Evolutionary conservation across 2,329 filamentous ascomycete species (phyloP).

Genomic region (Camillea tinctor): DNA sequence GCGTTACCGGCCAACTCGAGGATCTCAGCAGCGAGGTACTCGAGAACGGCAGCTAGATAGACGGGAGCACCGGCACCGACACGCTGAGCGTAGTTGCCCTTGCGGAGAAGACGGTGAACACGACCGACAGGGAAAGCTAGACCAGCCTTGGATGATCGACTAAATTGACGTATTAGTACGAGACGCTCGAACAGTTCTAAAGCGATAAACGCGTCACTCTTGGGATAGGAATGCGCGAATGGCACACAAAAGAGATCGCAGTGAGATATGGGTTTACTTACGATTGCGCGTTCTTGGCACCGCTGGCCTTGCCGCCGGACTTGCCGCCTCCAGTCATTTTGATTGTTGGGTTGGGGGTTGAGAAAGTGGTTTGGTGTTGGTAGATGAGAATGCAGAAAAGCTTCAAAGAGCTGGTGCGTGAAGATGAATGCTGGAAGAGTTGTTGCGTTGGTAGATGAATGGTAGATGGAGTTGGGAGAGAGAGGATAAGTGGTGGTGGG

Average conservation of each 20-base stretch:
- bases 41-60: constrained; percentile 94
- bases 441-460: too few species aligned
- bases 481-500: constrained; percentile 34
- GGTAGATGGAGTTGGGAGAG: constrained; percentile 36
- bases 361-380: constrained; percentile 19
- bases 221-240: background rate
- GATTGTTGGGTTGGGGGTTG: constrained; percentile 44
- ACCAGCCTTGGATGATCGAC: constrained; percentile 98
- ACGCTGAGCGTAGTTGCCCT: constrained; percentile 99
- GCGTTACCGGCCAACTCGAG: constrained; percentile 98
- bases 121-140: constrained; percentile 98
- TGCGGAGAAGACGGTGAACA: constrained; percentile 98
- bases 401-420: constrained; percentile 22
- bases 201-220: constrained; percentile 41
- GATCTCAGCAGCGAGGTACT: constrained; percentile 98
- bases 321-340: constrained; percentile 99
- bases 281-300: constrained; percentile 99
- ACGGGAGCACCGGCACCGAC: constrained; percentile 96
- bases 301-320: constrained; percentile 99
- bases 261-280: constrained; percentile 54
- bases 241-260: constrained; percentile 4
- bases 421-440: constrained; percentile 29
- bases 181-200: constrained; percentile 8
- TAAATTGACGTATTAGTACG: constrained; percentile 47
- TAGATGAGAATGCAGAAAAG: constrained; percentile 17